Percentiles rank a stretch among this genome's conserved stretches.
Conservation (phyloP, 2,329 filamentous ascomycete species). For the Fusarium equiseti region DNA sequence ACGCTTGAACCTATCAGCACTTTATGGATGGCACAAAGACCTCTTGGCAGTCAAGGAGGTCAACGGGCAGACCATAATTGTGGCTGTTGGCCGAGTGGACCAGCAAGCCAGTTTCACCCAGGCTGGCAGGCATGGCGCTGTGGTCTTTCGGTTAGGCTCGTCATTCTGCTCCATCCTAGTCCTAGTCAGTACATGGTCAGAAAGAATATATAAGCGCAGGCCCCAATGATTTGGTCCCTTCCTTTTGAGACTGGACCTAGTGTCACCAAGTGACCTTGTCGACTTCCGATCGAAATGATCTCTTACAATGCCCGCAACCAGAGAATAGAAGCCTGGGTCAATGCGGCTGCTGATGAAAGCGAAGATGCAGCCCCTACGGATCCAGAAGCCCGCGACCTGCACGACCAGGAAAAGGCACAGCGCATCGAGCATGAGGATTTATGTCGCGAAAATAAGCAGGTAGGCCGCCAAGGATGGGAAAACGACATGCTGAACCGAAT, state of each 20-base stretch:
- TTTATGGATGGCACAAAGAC: slow-evolving; percentile 9
- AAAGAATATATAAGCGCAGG: slow-evolving; percentile 43
- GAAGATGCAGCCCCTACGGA: slow-evolving; percentile 42
- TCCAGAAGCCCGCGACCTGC: slow-evolving; percentile 46
- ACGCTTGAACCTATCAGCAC: slow-evolving; percentile 42
- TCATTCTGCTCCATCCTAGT: slow-evolving; percentile 39
- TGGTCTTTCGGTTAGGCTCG: slow-evolving; percentile 36
- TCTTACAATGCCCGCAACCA: slow-evolving; percentile 43
- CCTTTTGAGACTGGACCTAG: slow-evolving; percentile 29
- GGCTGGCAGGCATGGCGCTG: slow-evolving; percentile 32
- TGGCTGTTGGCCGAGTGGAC: slow-evolving; percentile 44
- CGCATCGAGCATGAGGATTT: slow-evolving; percentile 48
- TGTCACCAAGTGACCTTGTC: slow-evolving; percentile 41
- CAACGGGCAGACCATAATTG: slow-evolving; percentile 38
- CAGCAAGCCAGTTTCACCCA: slow-evolving; percentile 37
- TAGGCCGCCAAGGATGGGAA: slow-evolving; percentile 24
- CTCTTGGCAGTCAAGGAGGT: slow-evolving; percentile 40
- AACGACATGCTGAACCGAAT: background rate
- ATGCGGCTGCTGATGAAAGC: slow-evolving; percentile 41
- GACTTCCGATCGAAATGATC: slow-evolving; percentile 44
- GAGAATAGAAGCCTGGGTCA: slow-evolving; percentile 46
- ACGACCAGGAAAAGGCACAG: slow-evolving; percentile 49
- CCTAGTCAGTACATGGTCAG: slow-evolving; percentile 28
- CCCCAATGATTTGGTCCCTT: slow-evolving; percentile 33
- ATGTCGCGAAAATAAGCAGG: slow-evolving; percentile 47